phyloP scores from a whole-genome alignment of 2,329 filamentous ascomycete genomes.

The Pestalotiopsis sp. region DNA sequence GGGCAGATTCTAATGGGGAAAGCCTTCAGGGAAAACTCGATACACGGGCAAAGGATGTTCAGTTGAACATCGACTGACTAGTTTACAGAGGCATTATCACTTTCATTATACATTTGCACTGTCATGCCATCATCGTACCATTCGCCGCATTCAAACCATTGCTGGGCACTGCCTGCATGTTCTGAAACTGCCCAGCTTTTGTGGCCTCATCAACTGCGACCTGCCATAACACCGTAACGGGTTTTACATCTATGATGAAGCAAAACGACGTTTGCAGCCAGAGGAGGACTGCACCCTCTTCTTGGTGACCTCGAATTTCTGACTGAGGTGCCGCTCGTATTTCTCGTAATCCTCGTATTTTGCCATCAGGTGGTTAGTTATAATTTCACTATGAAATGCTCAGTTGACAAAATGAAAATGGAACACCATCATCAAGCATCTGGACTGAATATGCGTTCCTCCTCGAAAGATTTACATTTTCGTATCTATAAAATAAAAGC shows the following conservation, averaged over 20 bases:
- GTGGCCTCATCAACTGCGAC: not conserved
- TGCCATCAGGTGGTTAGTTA: too few species aligned
- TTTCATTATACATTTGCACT: too few species aligned
- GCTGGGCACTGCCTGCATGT: not conserved
- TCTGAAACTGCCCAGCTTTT: not conserved
- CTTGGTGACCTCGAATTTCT: not conserved
- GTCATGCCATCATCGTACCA: too few species aligned
- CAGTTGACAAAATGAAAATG: not conserved
- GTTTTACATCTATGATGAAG: not conserved
- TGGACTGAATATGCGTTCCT: not conserved
- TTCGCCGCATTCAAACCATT: too few species aligned
- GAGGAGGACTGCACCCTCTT: not conserved
- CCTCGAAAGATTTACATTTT: not conserved
- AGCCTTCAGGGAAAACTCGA: not conserved
- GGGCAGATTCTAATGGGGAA: not conserved
- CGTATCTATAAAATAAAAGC: not conserved
- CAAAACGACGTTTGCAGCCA: not conserved
- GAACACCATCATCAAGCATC: not conserved
- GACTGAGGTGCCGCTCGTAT: not conserved
- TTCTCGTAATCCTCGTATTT: not conserved
- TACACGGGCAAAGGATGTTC: too few species aligned
- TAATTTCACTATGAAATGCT: too few species aligned
- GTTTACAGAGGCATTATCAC: not conserved
- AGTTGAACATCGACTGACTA: not conserved
- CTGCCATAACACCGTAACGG: not conserved